Conservation (phyloP, 2,329 filamentous ascomycete genomes). For the Penicillium sclerotiorum region DNA sequence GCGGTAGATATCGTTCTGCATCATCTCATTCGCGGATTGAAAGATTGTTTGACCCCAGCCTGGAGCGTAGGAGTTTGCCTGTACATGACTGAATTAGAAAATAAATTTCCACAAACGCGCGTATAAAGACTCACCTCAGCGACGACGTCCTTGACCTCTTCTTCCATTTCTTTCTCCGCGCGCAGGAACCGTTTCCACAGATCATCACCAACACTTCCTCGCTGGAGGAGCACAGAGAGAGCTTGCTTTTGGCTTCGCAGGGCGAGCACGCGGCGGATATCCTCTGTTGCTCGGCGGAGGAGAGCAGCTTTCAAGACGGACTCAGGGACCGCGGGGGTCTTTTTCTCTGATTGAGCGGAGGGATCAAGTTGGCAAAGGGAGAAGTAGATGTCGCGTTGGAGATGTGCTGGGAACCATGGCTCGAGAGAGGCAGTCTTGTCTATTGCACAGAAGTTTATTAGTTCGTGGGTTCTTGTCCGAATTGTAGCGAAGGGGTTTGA, state of each 20-base stretch:
- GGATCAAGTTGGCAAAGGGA: constrained; percentile 80
- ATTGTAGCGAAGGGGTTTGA: background rate
- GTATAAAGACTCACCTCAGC: constrained; percentile 66
- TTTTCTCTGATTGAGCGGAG: constrained; percentile 60
- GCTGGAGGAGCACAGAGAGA: constrained; percentile 77
- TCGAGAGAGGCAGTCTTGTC: constrained; percentile 80
- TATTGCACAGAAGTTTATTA: constrained; percentile 38
- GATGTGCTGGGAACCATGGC: constrained; percentile 90
- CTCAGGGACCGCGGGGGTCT: constrained; percentile 73
- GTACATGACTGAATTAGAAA: constrained; percentile 2
- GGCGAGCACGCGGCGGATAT: constrained; percentile 88
- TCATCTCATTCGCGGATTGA: constrained; percentile 95
- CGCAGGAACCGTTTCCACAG: constrained; percentile 89
- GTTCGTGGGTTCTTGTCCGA: background rate
- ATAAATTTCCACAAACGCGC: background rate
- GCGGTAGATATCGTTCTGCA: constrained; percentile 77
- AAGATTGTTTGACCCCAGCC: constrained; percentile 96
- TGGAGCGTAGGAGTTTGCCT: constrained; percentile 88
- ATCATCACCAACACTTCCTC: constrained; percentile 93
- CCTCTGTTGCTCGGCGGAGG: constrained; percentile 84
- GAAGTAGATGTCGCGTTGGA: constrained; percentile 92
- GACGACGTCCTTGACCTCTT: constrained; percentile 91
- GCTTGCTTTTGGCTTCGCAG: constrained; percentile 87
- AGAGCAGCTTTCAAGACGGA: constrained; percentile 86
- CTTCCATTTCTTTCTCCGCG: constrained; percentile 97